Evolutionary conservation across 164 flowering plant genomes (phyloP).

Genomic region (Piper longum): DNA sequence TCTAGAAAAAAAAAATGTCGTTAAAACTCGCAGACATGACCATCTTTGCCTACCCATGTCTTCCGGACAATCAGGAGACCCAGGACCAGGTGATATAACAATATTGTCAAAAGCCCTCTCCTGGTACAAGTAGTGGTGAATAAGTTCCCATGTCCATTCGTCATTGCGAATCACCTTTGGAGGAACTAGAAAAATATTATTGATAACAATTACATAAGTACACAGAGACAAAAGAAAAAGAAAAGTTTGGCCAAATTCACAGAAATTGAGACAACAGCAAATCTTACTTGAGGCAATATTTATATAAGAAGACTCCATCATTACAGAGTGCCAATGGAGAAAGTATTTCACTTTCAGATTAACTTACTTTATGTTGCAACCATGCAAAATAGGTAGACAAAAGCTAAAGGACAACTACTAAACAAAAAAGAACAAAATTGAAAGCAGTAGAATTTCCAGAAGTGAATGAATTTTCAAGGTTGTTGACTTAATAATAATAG

Average conservation of each 20-base stretch:
- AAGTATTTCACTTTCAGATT: neutral
- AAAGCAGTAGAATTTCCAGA: too few species aligned
- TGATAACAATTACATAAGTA: neutral
- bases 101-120: conserved; percentile 85
- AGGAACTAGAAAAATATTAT: conserved; percentile 40
- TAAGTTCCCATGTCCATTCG: conserved; percentile 77
- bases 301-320: too few species aligned
- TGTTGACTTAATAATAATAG: too few species aligned
- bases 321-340: too few species aligned
- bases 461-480: too few species aligned
- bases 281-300: too few species aligned
- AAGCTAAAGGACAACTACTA: neutral
- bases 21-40: neutral
- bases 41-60: conserved; percentile 62
- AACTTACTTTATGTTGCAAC: neutral
- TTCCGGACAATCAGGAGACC: conserved; percentile 68
- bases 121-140: conserved; percentile 50
- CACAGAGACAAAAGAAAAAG: neutral
- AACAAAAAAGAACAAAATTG: too few species aligned
- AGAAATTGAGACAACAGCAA: too few species aligned
- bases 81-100: conserved; percentile 99
- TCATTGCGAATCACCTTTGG: conserved; percentile 87
- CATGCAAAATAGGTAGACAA: neutral
- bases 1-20: neutral
- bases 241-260: too few species aligned